Evolutionary conservation across 148 eudicot species (phyloP).

Genomic region (Drosera capensis): DNA sequence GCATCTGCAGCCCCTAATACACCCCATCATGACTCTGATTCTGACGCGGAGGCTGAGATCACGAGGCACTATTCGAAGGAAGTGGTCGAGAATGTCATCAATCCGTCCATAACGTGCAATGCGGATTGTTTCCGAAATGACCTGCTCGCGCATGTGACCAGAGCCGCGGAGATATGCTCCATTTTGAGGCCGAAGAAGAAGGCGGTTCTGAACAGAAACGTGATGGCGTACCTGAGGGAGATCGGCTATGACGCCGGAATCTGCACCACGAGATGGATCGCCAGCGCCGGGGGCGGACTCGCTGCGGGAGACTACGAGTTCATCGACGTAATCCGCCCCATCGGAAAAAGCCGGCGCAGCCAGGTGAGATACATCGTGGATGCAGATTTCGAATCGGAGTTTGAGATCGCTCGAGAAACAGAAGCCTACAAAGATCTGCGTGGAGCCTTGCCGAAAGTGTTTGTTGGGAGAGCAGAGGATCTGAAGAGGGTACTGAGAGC

Average conservation of each 20-base stretch:
- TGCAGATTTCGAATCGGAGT: conserved; percentile 39
- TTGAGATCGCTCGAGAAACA: conserved; percentile 61
- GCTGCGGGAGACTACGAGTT: conserved; percentile 57
- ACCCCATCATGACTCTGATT: conserved; percentile 2
- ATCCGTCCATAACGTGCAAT: conserved; percentile 10
- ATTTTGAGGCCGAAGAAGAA: conserved; percentile 14
- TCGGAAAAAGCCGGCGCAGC: conserved; percentile 4
- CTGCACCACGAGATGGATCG: conserved; percentile 61
- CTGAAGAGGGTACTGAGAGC: conserved; percentile 36
- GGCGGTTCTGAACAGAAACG: conserved; percentile 23
- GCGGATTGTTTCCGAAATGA: conserved; percentile 24
- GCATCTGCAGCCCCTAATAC: conserved; percentile 7
- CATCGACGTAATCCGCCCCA: conserved; percentile 58
- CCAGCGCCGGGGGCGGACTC: conserved; percentile 33
- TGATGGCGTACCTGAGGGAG: conserved; percentile 52
- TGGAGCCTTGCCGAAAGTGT: conserved; percentile 32
- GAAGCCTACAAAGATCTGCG: conserved; percentile 16
- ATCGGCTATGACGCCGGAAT: conserved; percentile 60
- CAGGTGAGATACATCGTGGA: conserved; percentile 45
- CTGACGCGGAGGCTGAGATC: conserved; percentile 22
- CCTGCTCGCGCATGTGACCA: conserved; percentile 22
- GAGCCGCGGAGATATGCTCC: conserved; percentile 25
- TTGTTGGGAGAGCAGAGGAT: conserved; percentile 34
- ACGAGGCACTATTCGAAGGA: conserved; percentile 14
- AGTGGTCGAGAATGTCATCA: conserved; percentile 7